Conservation (phyloP, 2,329 filamentous ascomycete genomes). For the Aspergillus sergii region DNA sequence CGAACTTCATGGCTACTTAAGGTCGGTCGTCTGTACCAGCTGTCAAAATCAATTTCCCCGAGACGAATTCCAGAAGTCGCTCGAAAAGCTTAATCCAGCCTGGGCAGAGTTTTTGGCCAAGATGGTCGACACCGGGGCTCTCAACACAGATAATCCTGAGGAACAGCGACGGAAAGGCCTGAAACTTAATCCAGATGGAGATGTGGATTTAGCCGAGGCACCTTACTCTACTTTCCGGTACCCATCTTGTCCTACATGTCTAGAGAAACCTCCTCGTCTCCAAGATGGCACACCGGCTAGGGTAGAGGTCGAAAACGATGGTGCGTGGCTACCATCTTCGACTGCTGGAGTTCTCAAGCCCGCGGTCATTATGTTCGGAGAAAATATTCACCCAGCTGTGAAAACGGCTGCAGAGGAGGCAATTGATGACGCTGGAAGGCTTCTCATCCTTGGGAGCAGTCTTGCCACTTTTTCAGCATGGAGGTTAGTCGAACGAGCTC, state of each 20-base stretch:
- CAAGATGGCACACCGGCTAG: constrained; percentile 57
- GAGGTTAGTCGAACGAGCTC: constrained; percentile 81
- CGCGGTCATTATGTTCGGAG: constrained; percentile 94
- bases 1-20: constrained; percentile 89
- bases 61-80: constrained; percentile 71
- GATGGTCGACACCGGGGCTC: constrained; percentile 71
- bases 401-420: constrained; percentile 78
- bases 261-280: constrained; percentile 62
- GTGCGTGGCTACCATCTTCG: constrained; percentile 70
- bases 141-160: constrained; percentile 74
- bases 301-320: constrained; percentile 75
- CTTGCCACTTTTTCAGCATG: constrained; percentile 95
- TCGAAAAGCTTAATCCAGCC: constrained; percentile 78
- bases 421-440: constrained; percentile 72
- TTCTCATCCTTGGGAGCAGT: constrained; percentile 85
- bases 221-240: constrained; percentile 91
- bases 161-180: constrained; percentile 70
- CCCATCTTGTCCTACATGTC: constrained; percentile 81
- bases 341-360: constrained; percentile 85
- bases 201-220: constrained; percentile 84
- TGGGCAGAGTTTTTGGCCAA: constrained; percentile 78
- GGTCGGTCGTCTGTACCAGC: constrained; percentile 76
- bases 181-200: constrained; percentile 89
- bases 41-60: constrained; percentile 74
- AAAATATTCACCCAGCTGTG: constrained; percentile 71